Conservation (phyloP, 2,329 filamentous ascomycete genomes). For the Aspergillus ibericus region DNA sequence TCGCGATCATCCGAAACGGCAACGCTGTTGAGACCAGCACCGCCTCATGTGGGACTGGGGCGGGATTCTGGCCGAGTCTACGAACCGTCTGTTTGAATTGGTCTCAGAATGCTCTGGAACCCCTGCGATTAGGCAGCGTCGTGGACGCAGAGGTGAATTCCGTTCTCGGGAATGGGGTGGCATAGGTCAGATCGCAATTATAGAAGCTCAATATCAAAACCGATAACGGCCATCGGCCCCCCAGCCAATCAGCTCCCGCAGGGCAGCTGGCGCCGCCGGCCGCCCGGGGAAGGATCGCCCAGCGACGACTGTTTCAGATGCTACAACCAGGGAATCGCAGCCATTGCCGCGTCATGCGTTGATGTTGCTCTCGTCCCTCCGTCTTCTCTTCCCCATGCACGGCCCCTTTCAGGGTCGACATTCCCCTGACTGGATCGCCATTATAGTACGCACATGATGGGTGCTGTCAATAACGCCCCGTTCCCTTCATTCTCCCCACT, state of each 20-base stretch:
- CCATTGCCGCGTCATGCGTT: background rate
- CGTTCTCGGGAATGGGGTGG: background rate
- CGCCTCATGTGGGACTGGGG: background rate
- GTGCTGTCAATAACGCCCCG: background rate
- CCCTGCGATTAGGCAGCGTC: too few species aligned
- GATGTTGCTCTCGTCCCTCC: background rate
- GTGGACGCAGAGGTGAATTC: too few species aligned
- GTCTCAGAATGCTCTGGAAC: background rate
- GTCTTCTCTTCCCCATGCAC: background rate
- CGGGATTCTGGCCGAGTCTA: background rate
- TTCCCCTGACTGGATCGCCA: background rate
- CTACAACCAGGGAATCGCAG: background rate
- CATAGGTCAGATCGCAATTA: background rate
- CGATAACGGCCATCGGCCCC: background rate
- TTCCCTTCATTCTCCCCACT: background rate
- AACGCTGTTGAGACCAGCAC: background rate
- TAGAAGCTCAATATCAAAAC: background rate
- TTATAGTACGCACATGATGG: background rate
- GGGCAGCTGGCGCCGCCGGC: background rate
- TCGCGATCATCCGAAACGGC: background rate
- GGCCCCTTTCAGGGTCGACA: background rate
- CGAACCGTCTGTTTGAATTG: background rate
- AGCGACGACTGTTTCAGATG: background rate
- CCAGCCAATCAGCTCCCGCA: background rate
- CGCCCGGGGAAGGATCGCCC: background rate